Base-by-base conservation (phyloP, 768 basidiomycete species). In the Mrakia frigida region DNA sequence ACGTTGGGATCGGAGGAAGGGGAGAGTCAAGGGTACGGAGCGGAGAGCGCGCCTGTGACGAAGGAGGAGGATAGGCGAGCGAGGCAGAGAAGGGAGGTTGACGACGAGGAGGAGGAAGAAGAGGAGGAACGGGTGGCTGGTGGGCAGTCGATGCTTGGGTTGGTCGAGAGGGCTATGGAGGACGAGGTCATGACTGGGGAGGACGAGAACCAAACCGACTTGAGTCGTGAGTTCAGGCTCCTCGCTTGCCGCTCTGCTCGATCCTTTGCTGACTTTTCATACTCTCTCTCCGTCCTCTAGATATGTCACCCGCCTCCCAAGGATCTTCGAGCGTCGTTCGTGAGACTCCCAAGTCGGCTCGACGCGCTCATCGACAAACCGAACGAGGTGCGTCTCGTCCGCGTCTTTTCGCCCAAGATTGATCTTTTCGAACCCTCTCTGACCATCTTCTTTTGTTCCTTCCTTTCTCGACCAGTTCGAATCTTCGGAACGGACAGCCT, bases 261-360 rank as follows among this genome's bases (percentile, higher is more conserved):
- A 1, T 9, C 11, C 41, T 18, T 6, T 10, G 6, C 39, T 59
- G 33, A 56, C 18, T 11, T 2, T 18, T 16, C n/a, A n/a, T n/a
- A n/a, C 33, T n/a, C 37, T 53, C 6, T 53, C 46, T 33, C 69
- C 52, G 25, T 31, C 16, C 11, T 71, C 13, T 28, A 41, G 70
- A 53, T 21, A 59, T 72, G 52, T 72, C 67, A n/a, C 52, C 74
- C 1, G 31, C 65, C 31, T 53, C 52, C 0, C 67, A 65, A 53
- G 53, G 63, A 21, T 46, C 63, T 16, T 52, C 56, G 25, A 39
- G 35, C 23, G 65, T 41, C 31, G 43, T 52, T 21, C 67, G 50
- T 28, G 74, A 69, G n/a, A 75, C 74, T 9, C 74, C 74, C 53
- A 75, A 75, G 65, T 75, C 74, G 0, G 74, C 74, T 6, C 74